Evolutionary conservation across 176 grass and related monocot genomes (phyloP), one percentile per base, ranked within the genome.

Genomic region (Ensete ventricosum): DNA sequence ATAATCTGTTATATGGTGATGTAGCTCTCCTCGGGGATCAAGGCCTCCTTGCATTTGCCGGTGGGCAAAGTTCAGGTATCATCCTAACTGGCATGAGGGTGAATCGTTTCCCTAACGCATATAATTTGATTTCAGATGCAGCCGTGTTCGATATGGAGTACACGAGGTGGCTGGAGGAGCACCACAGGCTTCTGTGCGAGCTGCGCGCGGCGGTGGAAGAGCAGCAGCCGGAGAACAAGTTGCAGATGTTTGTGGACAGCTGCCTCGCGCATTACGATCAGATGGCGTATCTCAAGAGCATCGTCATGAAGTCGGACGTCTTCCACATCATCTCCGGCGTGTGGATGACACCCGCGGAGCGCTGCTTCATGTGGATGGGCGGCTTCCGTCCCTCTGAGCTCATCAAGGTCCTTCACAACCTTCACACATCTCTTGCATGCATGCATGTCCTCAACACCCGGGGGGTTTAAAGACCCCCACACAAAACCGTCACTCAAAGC

Each of bases 311-410:
- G 43, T 77, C 71, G 3, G 92, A 96, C 55, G 78, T 85, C 55
- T 91, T 96, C 80, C 86, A 96, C 57, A 86, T 96, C 60, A 71
- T 87, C 22, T 91, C 82, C 1, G 92, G 92, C 3, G 62, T 77
- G 24, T 96, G 92, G 92, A 87, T 79, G 9, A 85, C 77, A 67
- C 92, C 92, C 0, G 82, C 88, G 1, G 88, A 96, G 51, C 88
- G 86, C 12, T 89, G 92, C 62, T 96, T 91, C 82, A 73, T 96
- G 53, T 96, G 92, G 92, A 68, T 96, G 14, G 92, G 84, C 10
- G 92, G 88, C 14, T 89, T 84, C 81, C 88, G 92, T 23, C 88
- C 92, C 1, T 88, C 83, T 0, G 88, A 91, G 64, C 73, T 78
- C 24, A 88, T 91, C 83, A 91, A 87, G 89, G 2, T 24, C 52